Base-by-base conservation (phyloP, 148 eudicot genomes). In the Vaccinium corymbosum region DNA sequence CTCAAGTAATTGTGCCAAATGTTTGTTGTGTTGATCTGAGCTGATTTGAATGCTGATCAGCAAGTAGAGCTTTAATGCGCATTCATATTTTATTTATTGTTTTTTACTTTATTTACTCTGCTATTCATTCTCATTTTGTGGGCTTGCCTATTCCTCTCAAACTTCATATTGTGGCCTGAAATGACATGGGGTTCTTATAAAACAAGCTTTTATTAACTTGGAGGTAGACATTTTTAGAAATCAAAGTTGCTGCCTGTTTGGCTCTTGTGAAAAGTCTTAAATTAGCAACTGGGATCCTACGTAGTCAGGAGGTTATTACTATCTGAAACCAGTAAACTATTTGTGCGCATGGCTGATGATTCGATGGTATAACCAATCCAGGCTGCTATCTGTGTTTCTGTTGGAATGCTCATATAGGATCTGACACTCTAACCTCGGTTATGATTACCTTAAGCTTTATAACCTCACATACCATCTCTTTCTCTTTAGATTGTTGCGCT, bases 401-500 rank as follows among this genome's bases (percentile, higher is more conserved):
- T 80, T 57, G 49, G 52, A n/a, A 80, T 57, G 70, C 48, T 42
- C 29, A 12, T 80, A 53, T 57, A 15, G 82, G 82, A 66, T 27
- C 29, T 64, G n/a, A 16, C 68, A 8, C 71, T 32, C 15, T 49
- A 71, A 51, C 25, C 46, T 51, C 11, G 3, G 6, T 71, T 25
- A 13, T 51, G 29, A 64, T 50, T 55, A 50, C 22, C 42, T 35
- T 72, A 82, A 20, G 27, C 85, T 76, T 15, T 76, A 17, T 82
- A 56, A 73, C 32, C 55, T 80, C 75, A 57, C 42, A 0, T 79
- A 7, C 12, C 73, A 20, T 29, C 29, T 79, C 75, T 82, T 42
- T 61, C 9, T 32, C 75, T 82, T 27, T 91, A 96, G 99, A 86
- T 82, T 49, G 98, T 96, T 57, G 81, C 92, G 1, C 42, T 90